These are phyloP conservation scores for Lepidium aucheri DNA, from an alignment of 345 rosid species.

Conservation along the genomic window DNA sequence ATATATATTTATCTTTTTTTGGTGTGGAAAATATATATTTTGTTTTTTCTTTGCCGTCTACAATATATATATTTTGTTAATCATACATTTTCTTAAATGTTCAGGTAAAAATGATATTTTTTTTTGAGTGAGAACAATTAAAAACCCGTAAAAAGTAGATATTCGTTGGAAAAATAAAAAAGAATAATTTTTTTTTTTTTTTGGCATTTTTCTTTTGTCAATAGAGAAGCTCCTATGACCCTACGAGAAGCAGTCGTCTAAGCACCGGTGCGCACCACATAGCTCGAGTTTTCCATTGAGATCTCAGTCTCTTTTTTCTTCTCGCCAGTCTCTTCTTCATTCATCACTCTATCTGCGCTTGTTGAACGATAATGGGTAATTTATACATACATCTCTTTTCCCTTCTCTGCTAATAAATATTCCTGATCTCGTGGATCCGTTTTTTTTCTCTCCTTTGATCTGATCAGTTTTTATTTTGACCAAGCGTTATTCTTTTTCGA, in stretches of 20 bases:
- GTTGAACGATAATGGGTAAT: constrained; percentile 24
- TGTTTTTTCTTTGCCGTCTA: too few species aligned
- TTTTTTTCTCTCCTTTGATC: constrained; percentile 12
- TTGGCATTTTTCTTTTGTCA: constrained; percentile 20
- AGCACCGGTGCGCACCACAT: constrained; percentile 15
- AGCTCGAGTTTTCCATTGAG: constrained; percentile 7
- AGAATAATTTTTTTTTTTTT: constrained; percentile 10
- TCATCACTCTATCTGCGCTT: background rate
- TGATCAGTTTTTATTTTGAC: constrained; percentile 23
- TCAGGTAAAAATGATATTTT: too few species aligned
- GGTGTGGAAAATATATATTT: too few species aligned
- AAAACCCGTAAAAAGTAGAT: background rate
- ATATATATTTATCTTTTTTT: too few species aligned
- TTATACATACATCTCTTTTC: background rate
- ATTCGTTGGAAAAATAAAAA: constrained; percentile 11
- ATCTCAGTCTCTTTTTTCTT: constrained; percentile 8
- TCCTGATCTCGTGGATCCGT: constrained; percentile 35
- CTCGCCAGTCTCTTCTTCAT: constrained; percentile 4
- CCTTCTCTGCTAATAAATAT: constrained; percentile 20
- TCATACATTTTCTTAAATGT: too few species aligned
- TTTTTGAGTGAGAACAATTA: too few species aligned
- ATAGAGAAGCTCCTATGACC: constrained; percentile 22
- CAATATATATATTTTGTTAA: too few species aligned
- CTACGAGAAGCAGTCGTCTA: constrained; percentile 23
- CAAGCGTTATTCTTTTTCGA: constrained; percentile 15